Base-by-base conservation (phyloP, 768 basidiomycete genomes). In the Galerina sulciceps region DNA sequence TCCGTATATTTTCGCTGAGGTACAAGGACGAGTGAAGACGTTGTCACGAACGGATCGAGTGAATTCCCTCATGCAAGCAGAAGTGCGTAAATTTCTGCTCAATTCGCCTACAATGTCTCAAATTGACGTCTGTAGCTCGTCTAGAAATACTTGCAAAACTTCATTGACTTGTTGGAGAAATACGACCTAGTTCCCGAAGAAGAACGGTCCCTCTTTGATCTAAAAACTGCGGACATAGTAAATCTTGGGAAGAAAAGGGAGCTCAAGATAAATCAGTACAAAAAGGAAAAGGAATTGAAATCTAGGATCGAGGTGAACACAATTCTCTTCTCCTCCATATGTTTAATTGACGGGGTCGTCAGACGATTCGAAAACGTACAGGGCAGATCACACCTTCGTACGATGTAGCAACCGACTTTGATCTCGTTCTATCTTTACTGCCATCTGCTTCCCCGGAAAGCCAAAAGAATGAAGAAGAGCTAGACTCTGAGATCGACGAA, bases 191-290 rank as follows among this genome's bases (percentile, higher is more conserved):
- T 93, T 9, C 80, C 88, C 0, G 79, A 82, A 34, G 77, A 79
- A 2, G 89, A 93, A 64, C 81, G 82, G 45, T 73, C 71, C 11
- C 68, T 93, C 10, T 83, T 87, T 63, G 76, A 73, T 43, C 79
- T 79, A 46, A 80, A 78, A 52, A 62, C 81, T 10, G 77, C 79
- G 9, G 65, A 76, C n/a, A 72, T 87, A 48, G 72, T 67, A 10
- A 90, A 98, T 71, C 83, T 88, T 17, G 82, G 85, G 1, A 85
- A 82, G 67, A 81, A 90, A 55, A 77, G 97, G 64, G 94, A 96
- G 63, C 71, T 88, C 35, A 99, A 97, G 78, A 97, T 99, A 62
- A 87, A 85, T 60, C 95, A 96, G 69, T 98, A 86, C 72, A 87
- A 89, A 72, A 83, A 85, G 56, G 94, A 96, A 73, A 96, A 92